Evolutionary conservation across 176 grass and related monocot genomes (phyloP).

Genomic region (Microstegium vimineum): DNA sequence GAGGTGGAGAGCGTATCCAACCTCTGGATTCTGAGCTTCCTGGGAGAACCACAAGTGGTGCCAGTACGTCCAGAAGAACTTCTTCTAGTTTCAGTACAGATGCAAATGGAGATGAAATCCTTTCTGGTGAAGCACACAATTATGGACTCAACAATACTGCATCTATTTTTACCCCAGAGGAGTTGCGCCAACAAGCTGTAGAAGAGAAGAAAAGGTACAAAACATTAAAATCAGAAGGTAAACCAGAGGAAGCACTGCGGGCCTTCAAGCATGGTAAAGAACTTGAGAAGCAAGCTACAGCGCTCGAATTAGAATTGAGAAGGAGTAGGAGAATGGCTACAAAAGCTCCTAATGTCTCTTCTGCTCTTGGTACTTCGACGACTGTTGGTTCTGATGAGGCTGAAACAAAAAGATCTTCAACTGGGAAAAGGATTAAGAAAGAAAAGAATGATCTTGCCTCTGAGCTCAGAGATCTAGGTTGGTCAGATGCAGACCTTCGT

Average conservation of each 20-base stretch:
- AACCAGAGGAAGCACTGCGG: conserved; percentile 76
- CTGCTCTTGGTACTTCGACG: conserved; percentile 9
- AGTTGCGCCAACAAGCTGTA: conserved; percentile 76
- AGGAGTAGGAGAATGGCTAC: conserved; percentile 60
- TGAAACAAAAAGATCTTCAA: conserved; percentile 29
- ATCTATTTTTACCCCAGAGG: conserved; percentile 64
- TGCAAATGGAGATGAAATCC: conserved; percentile 26
- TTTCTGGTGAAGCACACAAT: conserved; percentile 45
- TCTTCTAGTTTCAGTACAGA: conserved; percentile 27
- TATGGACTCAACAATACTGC: conserved; percentile 38
- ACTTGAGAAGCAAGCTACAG: conserved; percentile 78
- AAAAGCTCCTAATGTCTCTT: conserved; percentile 31
- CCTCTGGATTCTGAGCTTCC: too few species aligned
- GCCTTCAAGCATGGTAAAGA: conserved; percentile 93
- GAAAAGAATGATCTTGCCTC: conserved; percentile 71
- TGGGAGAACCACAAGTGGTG: too few species aligned
- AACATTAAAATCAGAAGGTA: conserved; percentile 76
- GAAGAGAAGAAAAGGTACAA: conserved; percentile 92
- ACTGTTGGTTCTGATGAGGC: conserved; percentile 35
- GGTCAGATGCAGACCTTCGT: conserved; percentile 89
- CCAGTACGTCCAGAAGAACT: conserved; percentile 39
- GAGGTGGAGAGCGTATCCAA: too few species aligned
- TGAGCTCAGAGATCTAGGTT: conserved; percentile 89
- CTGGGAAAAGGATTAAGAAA: conserved; percentile 55
- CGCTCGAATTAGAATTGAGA: conserved; percentile 63